Base-by-base conservation (phyloP, 371 early-diverging fungal species). In the Rhizopus sp. region DNA sequence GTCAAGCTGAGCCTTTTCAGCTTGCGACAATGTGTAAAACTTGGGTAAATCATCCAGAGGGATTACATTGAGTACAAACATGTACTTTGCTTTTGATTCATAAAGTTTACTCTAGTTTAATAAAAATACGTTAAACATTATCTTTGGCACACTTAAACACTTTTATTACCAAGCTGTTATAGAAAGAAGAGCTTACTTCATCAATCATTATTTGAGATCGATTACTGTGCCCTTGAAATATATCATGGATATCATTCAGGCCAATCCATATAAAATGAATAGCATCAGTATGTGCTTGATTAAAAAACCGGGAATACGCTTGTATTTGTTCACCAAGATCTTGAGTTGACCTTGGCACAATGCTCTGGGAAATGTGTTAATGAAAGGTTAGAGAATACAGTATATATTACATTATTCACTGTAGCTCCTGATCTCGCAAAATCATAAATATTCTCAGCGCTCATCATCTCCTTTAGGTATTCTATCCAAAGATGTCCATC, bases 391-490 rank as follows among this genome's bases (percentile, higher is more conserved):
- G 37, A 7, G 10, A 23, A 37, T 9, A 39, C 13, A 13, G 4
- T 7, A 10, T 8, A 23, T 10, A 39, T 55, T 54, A 63, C 64
- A 40, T 63, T 63, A 29, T 50, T 58, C 1, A 17, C 55, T 23
- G 64, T 59, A 4, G 64, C 50, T 31, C 64, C 64, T 2, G 59
- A 58, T 9, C 59, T 46, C 4, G 64, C 59, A 38, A 63, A 63
- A 39, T 58, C 55, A 55, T 55, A 59, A 9, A 63, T 30, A 12
- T 12, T 9, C 7, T 42, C 44, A 10, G 39, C 16, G 33, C 29
- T 29, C 29, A 55, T 38, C 4, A 31, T 30, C n/a, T 0, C 8
- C 13, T 55, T 23, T n/a, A 63, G n/a, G 29, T 63, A 58, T 32
- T 63, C 64, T 10, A 63, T 39, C 50, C 55, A 59, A 38, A 63